A percentile compares a stretch with the other conserved stretches of the same genome.
Evolutionary conservation across 768 basidiomycete genomes (phyloP).

Genomic region (Lyophyllum shimeji): DNA sequence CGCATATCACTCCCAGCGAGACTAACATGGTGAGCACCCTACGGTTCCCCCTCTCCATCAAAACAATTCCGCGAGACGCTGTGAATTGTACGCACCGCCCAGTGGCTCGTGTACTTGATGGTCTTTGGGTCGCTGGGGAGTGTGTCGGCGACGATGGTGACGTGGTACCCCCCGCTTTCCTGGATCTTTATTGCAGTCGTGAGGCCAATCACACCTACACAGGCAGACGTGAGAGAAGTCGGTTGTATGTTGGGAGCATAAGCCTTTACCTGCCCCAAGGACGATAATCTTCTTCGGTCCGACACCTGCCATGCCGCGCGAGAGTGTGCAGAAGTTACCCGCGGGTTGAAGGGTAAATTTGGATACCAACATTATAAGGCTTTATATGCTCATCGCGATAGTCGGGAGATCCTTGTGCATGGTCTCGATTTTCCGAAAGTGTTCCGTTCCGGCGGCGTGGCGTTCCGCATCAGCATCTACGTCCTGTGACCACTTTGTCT

Average conservation of each 20-base stretch:
- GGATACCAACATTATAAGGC: no score
- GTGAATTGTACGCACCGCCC: conserved; percentile 62
- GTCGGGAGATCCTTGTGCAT: no score
- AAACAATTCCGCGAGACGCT: neutral
- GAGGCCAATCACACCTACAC: conserved; percentile 70
- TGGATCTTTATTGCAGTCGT: conserved; percentile 71
- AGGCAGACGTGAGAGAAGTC: neutral
- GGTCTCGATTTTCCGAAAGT: no score
- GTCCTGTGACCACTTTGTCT: no score
- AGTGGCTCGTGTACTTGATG: conserved; percentile 73
- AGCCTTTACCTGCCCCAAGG: conserved; percentile 31
- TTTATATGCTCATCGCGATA: no score
- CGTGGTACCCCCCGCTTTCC: conserved; percentile 55
- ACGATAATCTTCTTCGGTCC: conserved; percentile 25
- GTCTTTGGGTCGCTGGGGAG: conserved; percentile 69
- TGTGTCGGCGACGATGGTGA: conserved; percentile 69
- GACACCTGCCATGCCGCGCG: neutral
- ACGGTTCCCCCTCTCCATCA: neutral
- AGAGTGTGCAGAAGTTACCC: neutral
- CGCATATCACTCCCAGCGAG: conserved; percentile 44
- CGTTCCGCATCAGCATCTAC: no score
- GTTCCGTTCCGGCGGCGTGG: no score
- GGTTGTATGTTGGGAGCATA: neutral
- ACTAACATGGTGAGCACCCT: conserved; percentile 84
- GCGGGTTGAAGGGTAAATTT: no score